Conservation (phyloP, 371 early-diverging fungal species). For the Actinomortierella ambigua region DNA sequence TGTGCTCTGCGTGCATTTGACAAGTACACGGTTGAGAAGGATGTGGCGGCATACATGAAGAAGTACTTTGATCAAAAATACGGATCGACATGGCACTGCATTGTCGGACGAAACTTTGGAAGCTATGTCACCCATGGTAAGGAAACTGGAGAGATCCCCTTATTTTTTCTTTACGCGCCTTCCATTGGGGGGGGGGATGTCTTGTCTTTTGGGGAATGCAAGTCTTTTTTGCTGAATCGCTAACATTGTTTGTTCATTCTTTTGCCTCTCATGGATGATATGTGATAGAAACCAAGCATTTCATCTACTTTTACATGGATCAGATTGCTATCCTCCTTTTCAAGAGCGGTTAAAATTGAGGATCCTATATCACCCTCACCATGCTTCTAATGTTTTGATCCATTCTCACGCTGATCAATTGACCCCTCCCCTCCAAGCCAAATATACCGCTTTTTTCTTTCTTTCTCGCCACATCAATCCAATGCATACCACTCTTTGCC, state of each 20-base stretch:
- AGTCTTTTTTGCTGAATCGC: background rate
- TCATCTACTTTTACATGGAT: slow-evolving; percentile 97
- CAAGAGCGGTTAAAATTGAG: slow-evolving; percentile 88
- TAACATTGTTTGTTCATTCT: background rate
- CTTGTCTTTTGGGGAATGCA: background rate
- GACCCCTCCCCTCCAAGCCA: background rate
- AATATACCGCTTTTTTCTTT: too few relatives aligned
- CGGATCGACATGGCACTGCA: slow-evolving; percentile 97
- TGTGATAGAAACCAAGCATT: slow-evolving; percentile 84
- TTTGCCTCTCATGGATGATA: background rate
- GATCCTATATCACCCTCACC: too few relatives aligned
- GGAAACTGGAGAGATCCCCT: slow-evolving; percentile 5
- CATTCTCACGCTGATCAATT: background rate
- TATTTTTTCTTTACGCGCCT: slow-evolving; percentile 2
- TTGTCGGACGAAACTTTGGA: slow-evolving; percentile 98
- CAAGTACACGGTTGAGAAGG: slow-evolving; percentile 95
- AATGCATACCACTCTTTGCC: too few relatives aligned
- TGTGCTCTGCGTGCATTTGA: slow-evolving; percentile 92
- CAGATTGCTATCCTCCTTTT: slow-evolving; percentile 96
- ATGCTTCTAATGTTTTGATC: too few relatives aligned
- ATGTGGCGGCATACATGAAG: slow-evolving; percentile 97
- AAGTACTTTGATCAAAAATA: slow-evolving; percentile 98
- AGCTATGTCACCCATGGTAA: slow-evolving; percentile 97
- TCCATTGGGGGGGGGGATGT: background rate
- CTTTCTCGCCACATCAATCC: too few relatives aligned